Percentiles rank a stretch among this genome's conserved stretches.
phyloP scores from a whole-genome alignment of 2,329 filamentous ascomycete genomes.

The Aspergillus felis region DNA sequence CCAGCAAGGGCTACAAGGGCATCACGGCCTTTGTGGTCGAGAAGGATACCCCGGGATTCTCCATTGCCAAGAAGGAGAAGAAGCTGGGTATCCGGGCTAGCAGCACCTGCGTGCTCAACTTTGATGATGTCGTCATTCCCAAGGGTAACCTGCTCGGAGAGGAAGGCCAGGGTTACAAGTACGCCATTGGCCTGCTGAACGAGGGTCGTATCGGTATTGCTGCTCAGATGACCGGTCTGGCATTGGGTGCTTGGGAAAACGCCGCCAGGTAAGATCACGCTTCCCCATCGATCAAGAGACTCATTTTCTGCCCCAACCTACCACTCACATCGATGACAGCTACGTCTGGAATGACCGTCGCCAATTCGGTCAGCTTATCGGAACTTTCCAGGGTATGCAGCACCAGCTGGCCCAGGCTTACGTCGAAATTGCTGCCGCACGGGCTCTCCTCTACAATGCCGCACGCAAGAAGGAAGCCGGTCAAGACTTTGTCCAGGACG shows the following conservation, averaged over 20 bases:
- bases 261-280: conserved; percentile 62
- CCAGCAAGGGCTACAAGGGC: conserved; percentile 88
- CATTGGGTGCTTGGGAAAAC: conserved; percentile 91
- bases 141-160: conserved; percentile 83
- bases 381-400: conserved; percentile 99
- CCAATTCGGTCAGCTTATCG: conserved; percentile 90
- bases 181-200: conserved; percentile 89
- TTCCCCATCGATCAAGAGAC: not conserved
- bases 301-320: not conserved
- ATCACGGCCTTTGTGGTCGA: conserved; percentile 96
- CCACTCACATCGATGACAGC: conserved; percentile 31
- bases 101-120: conserved; percentile 95
- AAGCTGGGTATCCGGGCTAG: conserved; percentile 95
- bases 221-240: conserved; percentile 96
- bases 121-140: conserved; percentile 91
- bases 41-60: conserved; percentile 83
- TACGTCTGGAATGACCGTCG: conserved; percentile 98
- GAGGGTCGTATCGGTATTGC: conserved; percentile 97
- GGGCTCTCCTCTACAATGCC: conserved; percentile 91
- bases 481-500: conserved; percentile 89
- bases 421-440: conserved; percentile 85
- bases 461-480: conserved; percentile 97
- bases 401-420: conserved; percentile 97
- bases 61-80: conserved; percentile 99
- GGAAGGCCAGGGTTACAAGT: conserved; percentile 93